Evolutionary conservation across 768 basidiomycete genomes (phyloP).

Genomic region (Gloeophyllum trabeum): DNA sequence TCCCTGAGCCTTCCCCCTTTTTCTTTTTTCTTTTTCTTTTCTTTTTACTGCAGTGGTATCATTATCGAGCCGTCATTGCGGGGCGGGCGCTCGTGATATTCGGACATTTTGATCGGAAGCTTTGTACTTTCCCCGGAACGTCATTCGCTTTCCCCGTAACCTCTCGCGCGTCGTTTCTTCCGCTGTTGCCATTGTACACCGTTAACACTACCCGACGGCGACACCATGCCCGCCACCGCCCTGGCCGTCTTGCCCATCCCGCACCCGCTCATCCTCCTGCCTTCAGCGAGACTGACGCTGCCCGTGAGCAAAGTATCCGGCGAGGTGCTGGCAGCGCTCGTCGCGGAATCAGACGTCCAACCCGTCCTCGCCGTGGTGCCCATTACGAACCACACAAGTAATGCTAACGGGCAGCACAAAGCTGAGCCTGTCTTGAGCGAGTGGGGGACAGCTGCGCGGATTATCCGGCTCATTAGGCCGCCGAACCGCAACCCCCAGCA

Average conservation of each 20-base stretch:
- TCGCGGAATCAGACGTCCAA: slow-evolving; percentile 59
- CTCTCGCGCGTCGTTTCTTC: too few relatives aligned
- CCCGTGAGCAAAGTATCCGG: slow-evolving; percentile 53
- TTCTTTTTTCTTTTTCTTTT: too few relatives aligned
- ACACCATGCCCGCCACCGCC: slow-evolving; percentile 15
- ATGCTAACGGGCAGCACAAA: slow-evolving; percentile 5
- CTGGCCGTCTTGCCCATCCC: slow-evolving; percentile 63
- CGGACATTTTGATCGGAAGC: too few relatives aligned
- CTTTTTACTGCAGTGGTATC: too few relatives aligned
- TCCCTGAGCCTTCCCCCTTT: too few relatives aligned
- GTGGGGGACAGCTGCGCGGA: slow-evolving; percentile 62
- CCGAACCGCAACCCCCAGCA: slow-evolving; percentile 40
- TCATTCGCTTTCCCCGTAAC: too few relatives aligned
- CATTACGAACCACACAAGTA: slow-evolving; percentile 9
- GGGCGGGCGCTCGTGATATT: too few relatives aligned
- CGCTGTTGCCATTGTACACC: too few relatives aligned
- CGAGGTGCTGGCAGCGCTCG: slow-evolving; percentile 52
- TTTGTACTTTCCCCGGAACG: too few relatives aligned
- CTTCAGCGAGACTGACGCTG: slow-evolving; percentile 57
- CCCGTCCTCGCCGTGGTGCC: slow-evolving; percentile 55
- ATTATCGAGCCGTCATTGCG: too few relatives aligned
- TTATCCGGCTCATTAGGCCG: slow-evolving; percentile 59
- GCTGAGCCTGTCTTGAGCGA: slow-evolving; percentile 22
- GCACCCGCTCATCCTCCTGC: slow-evolving; percentile 65
- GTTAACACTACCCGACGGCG: too few relatives aligned